Base-by-base conservation (phyloP, 2,329 filamentous ascomycete species). In the Amylocarpus encephaloides region DNA sequence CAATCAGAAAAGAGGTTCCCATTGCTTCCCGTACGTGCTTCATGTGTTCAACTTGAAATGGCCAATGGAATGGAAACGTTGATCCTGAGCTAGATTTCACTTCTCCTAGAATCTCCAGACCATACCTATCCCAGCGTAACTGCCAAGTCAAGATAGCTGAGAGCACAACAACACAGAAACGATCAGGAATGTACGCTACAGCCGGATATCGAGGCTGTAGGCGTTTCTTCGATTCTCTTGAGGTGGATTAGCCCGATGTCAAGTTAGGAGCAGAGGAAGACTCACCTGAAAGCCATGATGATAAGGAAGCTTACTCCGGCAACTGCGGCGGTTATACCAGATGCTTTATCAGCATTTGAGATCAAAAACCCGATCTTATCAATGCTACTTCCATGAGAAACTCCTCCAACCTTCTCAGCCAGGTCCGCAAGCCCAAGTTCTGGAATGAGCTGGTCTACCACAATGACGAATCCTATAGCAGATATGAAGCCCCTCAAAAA, bases 401-500 rank as follows among this genome's bases (percentile, higher is more conserved):
- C 79, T n/a, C 79, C 76, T 1, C 73, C 72, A 2, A 68, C 65
- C 13, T 84, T 70, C 46, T 80, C 81, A 0, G 90, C 88, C 15
- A 82, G 69, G 1, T 76, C 71, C 34, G 75, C 77, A 18, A 98
- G 75, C 0, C 93, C 93, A 61, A 95, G 77, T 68, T 97, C 90
- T 0, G 92, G 91, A 47, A 96, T 87, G 40, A 95, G 73, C 69
- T 98, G 93, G 67, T 97, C 93, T 33, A 97, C 88, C 35, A 94
- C 82, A 65, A 98, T 97, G 57, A 97, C 91, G 49, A 96, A 88
- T 43, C 93, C 93, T 65, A 98, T 94, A 45, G 93, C 93, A 50
- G 88, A 95, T 69, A 98, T 96, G 71, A 98, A 98, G 1, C 93
- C 93, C 52, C 93, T 78, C 49, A 97, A 71, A 62, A 98, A 97